Evolutionary conservation across 2,329 filamentous ascomycete genomes (phyloP), one percentile per base, ranked within the genome.

Genomic region (Graphilbum ipis-grandicollis): DNA sequence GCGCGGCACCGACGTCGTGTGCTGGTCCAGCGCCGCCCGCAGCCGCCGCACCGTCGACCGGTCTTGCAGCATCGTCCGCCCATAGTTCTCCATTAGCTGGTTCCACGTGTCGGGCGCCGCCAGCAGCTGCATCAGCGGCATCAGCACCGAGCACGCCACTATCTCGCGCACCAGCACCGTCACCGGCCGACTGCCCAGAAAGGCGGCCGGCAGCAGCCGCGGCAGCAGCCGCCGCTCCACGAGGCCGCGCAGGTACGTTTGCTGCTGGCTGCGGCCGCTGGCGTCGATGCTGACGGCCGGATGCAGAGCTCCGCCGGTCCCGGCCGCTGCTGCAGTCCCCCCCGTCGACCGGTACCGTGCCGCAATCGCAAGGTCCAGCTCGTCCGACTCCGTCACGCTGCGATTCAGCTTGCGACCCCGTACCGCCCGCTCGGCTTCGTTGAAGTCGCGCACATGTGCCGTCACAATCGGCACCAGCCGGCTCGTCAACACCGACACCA

Each of bases 31-130:
- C 9, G 88, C 90, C 29, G 85, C 88, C 38, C 90, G 76, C 37
- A 98, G 69, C 54, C 85, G 93, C 39, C 82, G 77, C 29, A 98
- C 88, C 0, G 86, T 94, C 44, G 93, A 96, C 28, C 92, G 75
- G 53, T 98, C 92, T 55, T 96, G 90, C 31, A 98, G 66, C 62
- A 93, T 79, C 19, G 79, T 79, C 35, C 82, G 76, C 15, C 85
- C 80, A 56, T 78, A 84, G 39, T 78, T 86, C 56, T 96, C 88
- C 67, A 96, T 84, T 41, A 93, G 57, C 54, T 94, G 86, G 50
- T 98, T 96, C 88, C 88, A 98, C 9, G 80, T 93, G 58, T 98
- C 92, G 2, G 92, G 86, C 47, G 98, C 88, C 5, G 82, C 73
- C 15, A 98, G 62, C 43, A 85, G 63, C 48, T 79, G 75, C 51